Evolutionary conservation across 129 eudicot species (phyloP), one percentile per base, ranked within the genome.

Genomic region (Flaveria ramosissima): DNA sequence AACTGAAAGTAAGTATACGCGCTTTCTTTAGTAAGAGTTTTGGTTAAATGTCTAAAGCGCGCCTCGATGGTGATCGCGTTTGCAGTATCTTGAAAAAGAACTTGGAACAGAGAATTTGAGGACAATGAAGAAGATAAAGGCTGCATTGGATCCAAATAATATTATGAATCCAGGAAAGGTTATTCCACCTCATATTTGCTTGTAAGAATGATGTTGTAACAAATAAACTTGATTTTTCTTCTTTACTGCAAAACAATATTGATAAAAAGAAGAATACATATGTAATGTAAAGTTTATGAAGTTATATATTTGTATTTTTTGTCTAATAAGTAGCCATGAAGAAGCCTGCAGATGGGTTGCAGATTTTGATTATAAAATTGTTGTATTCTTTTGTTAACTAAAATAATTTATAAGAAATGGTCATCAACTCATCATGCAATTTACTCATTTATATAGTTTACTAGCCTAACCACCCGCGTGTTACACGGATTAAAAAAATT

Each of bases 91-190:
- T 72, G 99, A 95, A 62, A 80, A 89, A 81, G 99, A 91, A 70
- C 92, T 95, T 65, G 99, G 99, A 50, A 84, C 80, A 64, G 99
- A 92, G 85, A 84, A 86, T 73, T 51, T 95, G 80, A 86, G 85
- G 85, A 89, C 97, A 10, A 89, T 92, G 97, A 86, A 82, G 61
- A 91, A 85, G 86, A 92, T 95, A 63, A 95, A 95, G 80, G 86
- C 30, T 72, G 99, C 91, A 67, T 80, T 95, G 88, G 99, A 95
- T 81, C 99, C 99, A 57, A 95, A 95, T 65, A 84, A 78, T 53
- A 91, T 95, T 81, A 95, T 95, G 99, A 95, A 95, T 82, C 99
- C 99, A 23, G 96, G 99, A 79, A 95, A 95, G 89, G 88, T 95
- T 68, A 95, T 95, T 43, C 99, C 99, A 51, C 99, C 99, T 46